Evolutionary conservation across 805 yeast genomes (phyloP), one percentile per base, ranked within the genome.

Genomic region (Candida namnaoensis): DNA sequence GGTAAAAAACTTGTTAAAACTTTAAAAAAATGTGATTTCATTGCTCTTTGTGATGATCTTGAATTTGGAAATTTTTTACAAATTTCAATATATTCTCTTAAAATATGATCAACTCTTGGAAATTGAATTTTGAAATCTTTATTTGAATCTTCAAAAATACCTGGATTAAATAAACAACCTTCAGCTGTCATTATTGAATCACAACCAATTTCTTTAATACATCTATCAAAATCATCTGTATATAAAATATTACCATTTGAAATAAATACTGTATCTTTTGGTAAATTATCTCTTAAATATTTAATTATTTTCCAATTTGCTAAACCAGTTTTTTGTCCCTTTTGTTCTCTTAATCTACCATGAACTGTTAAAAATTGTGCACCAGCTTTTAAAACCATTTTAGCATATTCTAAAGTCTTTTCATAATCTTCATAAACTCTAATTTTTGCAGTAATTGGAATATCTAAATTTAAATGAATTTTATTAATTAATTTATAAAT

Each of bases 151-250:
- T 63, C 57, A 58, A 93, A 91, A 1, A 90, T 78, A 7, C 95
- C 97, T 1, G 99, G 99, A 53, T 93, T 93, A 63, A 81, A 85
- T 32, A 93, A 66, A 55, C 88, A 88, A 1, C 96, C 96, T 61
- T 93, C 99, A 1, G 99, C 99, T 35, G 95, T 81, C 99, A 93
- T 93, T 14, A 93, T 93, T 0, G 88, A 96, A 62, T 93, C 97
- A 48, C 93, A 84, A 1, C 64, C 66, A 5, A 87, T 77, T 8
- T 66, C 72, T 2, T 69, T 70, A 36, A 78, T 57, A 58, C 96
- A 84, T 46, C 93, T 70, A 1, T 70, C 69, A 24, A 91, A 67
- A 58, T 93, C 98, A 36, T 81, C 84, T 0, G 95, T 86, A 54
- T 93, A 93, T 37, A 93, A 64, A n/a, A 93, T 76, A 61, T 93